Base-by-base conservation (phyloP, 148 eudicot species). In the Talinum fruticosum region DNA sequence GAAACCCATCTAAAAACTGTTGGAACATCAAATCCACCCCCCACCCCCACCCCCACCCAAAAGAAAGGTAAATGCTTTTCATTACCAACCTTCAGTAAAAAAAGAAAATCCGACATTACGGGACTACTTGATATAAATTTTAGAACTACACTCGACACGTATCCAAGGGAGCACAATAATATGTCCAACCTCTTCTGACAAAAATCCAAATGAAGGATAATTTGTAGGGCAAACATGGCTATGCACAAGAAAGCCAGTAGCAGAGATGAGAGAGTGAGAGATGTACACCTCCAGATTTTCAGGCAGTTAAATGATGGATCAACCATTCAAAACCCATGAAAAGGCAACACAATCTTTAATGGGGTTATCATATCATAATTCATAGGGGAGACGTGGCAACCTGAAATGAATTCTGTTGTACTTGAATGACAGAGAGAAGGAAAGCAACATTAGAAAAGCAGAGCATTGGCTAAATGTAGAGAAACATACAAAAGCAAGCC, bases 371-470 rank as follows among this genome's bases (percentile, higher is more conserved):
- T 8, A 51, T 2, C 16, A 2, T n/a, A n/a, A n/a, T n/a, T n/a
- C n/a, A n/a, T n/a, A n/a, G 14, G 64, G n/a, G 33, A 49, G 80
- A 82, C 84, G 84, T 82, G 84, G 78, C 84, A 65, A 69, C 10
- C 16, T 36, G 65, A 69, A 35, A 74, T 34, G 57, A 78, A 68
- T 67, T 69, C 62, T 32, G 12, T 0, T 62, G 33, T 62, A 28
- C 66, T 28, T 28, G 3, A 5, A 62, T 59, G 0, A 62, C 2
- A 62, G 32, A 62, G 66, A 62, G 4, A 62, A 62, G 26, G 33
- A 62, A 61, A 10, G 15, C 30, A 24, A 61, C 66, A 24, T 61
- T 10, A 61, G 16, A 62, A 73, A 77, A 78, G 81, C 33, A 74
- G n/a, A 72, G 67, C 37, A 36, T 21, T 81, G 73, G 76, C 79